These are phyloP conservation scores for Phaseolus lunatus DNA, from an alignment of 306 rosid genomes.

Conservation along the genomic window DNA sequence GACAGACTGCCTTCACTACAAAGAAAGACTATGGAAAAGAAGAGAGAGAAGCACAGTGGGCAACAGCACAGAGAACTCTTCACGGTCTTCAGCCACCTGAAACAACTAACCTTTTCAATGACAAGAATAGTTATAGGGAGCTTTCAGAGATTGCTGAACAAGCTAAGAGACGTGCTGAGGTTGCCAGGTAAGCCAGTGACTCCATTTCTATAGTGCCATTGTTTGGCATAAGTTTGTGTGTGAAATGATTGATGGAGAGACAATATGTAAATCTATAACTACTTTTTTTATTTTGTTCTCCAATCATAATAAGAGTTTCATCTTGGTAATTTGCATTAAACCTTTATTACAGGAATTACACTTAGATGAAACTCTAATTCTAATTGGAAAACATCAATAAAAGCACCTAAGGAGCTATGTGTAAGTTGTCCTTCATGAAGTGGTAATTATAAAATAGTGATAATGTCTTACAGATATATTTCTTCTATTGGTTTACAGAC, in stretches of 20 bases:
- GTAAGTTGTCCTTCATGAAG: constrained; percentile 13
- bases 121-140: constrained; percentile 77
- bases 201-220: neutral
- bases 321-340: neutral
- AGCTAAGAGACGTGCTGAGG: constrained; percentile 97
- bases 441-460: neutral
- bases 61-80: constrained; percentile 93
- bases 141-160: constrained; percentile 99
- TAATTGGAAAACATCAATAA: neutral
- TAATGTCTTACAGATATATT: constrained; percentile 22
- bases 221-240: neutral
- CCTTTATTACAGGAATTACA: neutral
- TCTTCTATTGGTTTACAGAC: constrained; percentile 60
- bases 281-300: neutral
- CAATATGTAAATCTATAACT: neutral
- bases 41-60: constrained; percentile 99
- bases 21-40: constrained; percentile 99
- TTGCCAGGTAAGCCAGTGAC: constrained; percentile 74
- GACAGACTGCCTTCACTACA: constrained; percentile 97
- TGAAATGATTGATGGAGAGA: constrained; percentile 15
- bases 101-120: constrained; percentile 65
- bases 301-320: neutral
- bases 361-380: neutral
- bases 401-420: neutral
- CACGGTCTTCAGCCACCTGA: constrained; percentile 99